Evolutionary conservation across 2,329 filamentous ascomycete species (phyloP).

Genomic region (Setomelanomma holmii): DNA sequence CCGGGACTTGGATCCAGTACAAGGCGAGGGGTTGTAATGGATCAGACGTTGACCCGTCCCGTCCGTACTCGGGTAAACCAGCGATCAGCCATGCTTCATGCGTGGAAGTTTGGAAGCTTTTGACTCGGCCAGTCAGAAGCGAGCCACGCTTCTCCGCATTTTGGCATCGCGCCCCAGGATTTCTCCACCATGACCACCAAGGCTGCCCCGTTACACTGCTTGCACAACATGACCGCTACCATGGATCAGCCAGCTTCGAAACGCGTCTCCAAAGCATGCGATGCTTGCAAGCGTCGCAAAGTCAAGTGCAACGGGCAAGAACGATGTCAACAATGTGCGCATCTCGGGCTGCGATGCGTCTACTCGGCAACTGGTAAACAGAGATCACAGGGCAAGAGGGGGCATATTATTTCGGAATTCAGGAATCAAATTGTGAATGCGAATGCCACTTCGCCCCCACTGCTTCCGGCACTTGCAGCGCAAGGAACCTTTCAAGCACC

Average conservation of each 20-base stretch:
- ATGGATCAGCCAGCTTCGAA: conserved; percentile 38
- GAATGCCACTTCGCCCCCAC: conserved; percentile 28
- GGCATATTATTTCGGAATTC: conserved; percentile 52
- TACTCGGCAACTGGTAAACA: conserved; percentile 51
- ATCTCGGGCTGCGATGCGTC: conserved; percentile 54
- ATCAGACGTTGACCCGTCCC: background rate
- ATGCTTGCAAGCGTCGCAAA: conserved; percentile 56
- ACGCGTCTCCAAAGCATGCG: conserved; percentile 53
- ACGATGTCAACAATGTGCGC: conserved; percentile 50
- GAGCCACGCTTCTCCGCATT: conserved; percentile 1
- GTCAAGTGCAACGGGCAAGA: conserved; percentile 57
- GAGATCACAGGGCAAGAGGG: conserved; percentile 48
- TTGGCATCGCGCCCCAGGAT: conserved; percentile 5
- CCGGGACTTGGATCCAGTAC: background rate
- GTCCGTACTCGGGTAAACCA: background rate
- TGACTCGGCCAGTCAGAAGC: background rate
- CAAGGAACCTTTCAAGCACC: conserved; percentile 14
- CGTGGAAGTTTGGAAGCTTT: background rate
- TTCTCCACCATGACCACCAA: conserved; percentile 2
- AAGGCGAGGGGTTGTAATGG: background rate
- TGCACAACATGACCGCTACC: conserved; percentile 28
- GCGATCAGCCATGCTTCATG: background rate
- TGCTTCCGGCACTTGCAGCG: conserved; percentile 30
- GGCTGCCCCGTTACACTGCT: conserved; percentile 4
- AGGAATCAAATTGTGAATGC: conserved; percentile 38